Conservation (phyloP, 352 stramenopile species). For the Phytophthora foliorum region DNA sequence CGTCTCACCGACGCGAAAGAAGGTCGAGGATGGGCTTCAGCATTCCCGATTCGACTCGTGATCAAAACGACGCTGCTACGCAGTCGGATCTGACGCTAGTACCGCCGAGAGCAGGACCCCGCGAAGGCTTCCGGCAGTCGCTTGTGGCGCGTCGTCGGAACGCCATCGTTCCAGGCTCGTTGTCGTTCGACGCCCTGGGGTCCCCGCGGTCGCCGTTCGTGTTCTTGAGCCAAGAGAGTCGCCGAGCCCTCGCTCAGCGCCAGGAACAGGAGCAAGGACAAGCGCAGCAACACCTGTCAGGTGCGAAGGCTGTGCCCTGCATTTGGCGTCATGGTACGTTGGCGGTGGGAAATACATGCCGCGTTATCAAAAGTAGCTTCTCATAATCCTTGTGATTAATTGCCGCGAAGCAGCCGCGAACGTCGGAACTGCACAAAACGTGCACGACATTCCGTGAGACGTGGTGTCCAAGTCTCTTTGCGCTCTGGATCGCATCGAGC, state of each 20-base stretch:
- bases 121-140: constrained; percentile 36
- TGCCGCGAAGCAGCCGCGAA: constrained; percentile 14
- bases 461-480: constrained; percentile 9
- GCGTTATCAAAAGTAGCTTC: constrained; percentile 9
- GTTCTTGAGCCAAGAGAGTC: constrained; percentile 45
- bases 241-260: constrained; percentile 41
- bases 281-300: constrained; percentile 11
- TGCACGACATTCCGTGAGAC: constrained; percentile 32
- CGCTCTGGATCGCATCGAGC: constrained; percentile 2
- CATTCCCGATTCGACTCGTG: constrained; percentile 65
- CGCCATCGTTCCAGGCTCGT: constrained; percentile 57
- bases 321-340: constrained; percentile 24
- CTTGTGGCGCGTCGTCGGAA: constrained; percentile 57
- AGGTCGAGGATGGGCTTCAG: constrained; percentile 65
- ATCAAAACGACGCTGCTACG: constrained; percentile 17
- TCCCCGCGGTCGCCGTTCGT: constrained; percentile 54
- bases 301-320: constrained; percentile 4
- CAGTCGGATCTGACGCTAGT: constrained; percentile 17
- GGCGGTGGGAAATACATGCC: constrained; percentile 10
- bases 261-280: constrained; percentile 41
- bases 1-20: not conserved
- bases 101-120: constrained; percentile 13
- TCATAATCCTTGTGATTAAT: constrained; percentile 10
- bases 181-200: constrained; percentile 53
- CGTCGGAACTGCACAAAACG: constrained; percentile 22